Conservation (phyloP, 2,329 filamentous ascomycete genomes). For the Thielaviopsis musarum region DNA sequence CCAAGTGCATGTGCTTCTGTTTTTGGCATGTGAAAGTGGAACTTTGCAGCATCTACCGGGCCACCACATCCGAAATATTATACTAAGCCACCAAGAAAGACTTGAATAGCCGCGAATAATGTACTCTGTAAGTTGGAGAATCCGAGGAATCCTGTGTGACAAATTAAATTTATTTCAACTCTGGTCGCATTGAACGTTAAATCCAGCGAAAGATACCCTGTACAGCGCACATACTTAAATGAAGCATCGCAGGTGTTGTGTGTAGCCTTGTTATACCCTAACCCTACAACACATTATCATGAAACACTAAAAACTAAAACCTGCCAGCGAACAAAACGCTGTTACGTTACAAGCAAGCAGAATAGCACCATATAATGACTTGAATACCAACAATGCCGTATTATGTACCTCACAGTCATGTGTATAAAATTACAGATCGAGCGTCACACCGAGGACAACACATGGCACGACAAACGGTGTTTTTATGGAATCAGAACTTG, state of each 20-base stretch:
- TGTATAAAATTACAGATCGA: not conserved
- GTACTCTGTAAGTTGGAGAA: too few relatives aligned
- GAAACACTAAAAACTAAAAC: too few relatives aligned
- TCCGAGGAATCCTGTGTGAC: too few relatives aligned
- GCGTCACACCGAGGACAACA: not conserved
- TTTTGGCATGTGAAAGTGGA: conserved; percentile 11
- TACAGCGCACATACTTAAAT: too few relatives aligned
- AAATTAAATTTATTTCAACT: too few relatives aligned
- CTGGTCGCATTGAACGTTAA: too few relatives aligned
- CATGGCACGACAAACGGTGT: not conserved
- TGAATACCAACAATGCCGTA: not conserved
- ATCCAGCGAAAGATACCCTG: too few relatives aligned
- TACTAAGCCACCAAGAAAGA: not conserved
- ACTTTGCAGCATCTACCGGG: not conserved
- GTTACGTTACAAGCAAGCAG: too few relatives aligned
- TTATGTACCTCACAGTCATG: not conserved
- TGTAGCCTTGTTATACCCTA: too few relatives aligned
- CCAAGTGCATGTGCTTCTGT: not conserved
- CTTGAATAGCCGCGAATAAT: not conserved
- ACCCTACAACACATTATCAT: too few relatives aligned
- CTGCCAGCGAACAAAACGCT: too few relatives aligned
- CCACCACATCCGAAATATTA: not conserved
- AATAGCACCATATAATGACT: not conserved
- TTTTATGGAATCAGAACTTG: not conserved
- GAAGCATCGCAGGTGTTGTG: too few relatives aligned